These are phyloP conservation scores for Plantago ovata DNA, from an alignment of 257 asterid genomes.

Conservation along the genomic window DNA sequence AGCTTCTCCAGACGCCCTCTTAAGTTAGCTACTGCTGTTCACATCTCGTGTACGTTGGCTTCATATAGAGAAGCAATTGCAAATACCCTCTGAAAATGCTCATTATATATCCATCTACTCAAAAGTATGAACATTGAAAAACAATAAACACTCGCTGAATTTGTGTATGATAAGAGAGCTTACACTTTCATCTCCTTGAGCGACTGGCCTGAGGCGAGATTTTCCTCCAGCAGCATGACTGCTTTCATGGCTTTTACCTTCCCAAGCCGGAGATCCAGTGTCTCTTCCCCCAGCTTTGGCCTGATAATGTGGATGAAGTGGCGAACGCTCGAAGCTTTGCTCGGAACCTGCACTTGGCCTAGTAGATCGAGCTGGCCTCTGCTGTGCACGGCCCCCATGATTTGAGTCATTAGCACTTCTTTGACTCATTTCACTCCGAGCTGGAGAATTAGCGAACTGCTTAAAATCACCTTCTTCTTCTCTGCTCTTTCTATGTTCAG, in stretches of 20 bases:
- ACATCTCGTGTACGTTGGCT: too few species aligned
- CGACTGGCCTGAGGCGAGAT: constrained; percentile 38
- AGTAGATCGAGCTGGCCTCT: constrained; percentile 34
- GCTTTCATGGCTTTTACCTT: constrained; percentile 53
- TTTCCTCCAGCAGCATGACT: constrained; percentile 50
- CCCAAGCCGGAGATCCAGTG: constrained; percentile 58
- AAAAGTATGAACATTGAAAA: neutral
- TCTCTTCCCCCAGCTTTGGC: constrained; percentile 40
- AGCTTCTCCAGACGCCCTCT: neutral
- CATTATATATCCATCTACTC: neutral
- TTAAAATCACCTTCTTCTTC: constrained; percentile 45
- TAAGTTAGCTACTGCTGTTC: too few species aligned
- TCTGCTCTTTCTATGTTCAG: constrained; percentile 31
- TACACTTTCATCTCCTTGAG: constrained; percentile 67
- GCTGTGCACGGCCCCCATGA: constrained; percentile 45
- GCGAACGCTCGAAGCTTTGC: constrained; percentile 61
- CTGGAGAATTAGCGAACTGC: constrained; percentile 42
- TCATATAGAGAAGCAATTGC: neutral
- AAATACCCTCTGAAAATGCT: neutral
- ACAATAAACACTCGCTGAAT: neutral
- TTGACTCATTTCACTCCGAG: constrained; percentile 28
- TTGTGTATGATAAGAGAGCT: constrained; percentile 14
- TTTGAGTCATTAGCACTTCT: constrained; percentile 34
- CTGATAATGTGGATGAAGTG: constrained; percentile 58
- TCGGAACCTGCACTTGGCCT: constrained; percentile 59